A percentile compares a stretch with the other conserved stretches of the same genome.
Conservation (phyloP, 352 stramenopile species). For the Thalassiosira mediterranea region DNA sequence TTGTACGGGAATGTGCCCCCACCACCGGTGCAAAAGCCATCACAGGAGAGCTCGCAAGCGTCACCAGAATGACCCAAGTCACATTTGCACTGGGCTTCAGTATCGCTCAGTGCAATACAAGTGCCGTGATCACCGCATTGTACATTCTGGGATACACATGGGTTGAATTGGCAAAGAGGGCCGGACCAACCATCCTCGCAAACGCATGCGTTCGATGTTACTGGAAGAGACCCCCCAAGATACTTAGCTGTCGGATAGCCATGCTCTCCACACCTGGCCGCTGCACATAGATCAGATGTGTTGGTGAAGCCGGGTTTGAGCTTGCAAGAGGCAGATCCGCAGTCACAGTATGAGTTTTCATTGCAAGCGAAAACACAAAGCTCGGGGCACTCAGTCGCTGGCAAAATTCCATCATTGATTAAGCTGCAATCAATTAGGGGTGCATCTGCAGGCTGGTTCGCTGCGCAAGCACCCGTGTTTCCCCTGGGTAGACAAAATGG, state of each 20-base stretch:
- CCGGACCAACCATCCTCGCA: slow-evolving; percentile 61
- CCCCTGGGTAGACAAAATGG: too few relatives aligned
- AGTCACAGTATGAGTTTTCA: slow-evolving; percentile 61
- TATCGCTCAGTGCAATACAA: slow-evolving; percentile 41
- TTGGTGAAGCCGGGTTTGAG: slow-evolving; percentile 63
- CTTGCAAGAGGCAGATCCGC: slow-evolving; percentile 54
- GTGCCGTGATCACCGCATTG: slow-evolving; percentile 40
- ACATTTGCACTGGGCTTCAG: slow-evolving; percentile 46
- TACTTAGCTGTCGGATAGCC: slow-evolving; percentile 56
- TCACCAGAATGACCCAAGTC: slow-evolving; percentile 44
- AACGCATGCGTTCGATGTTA: slow-evolving; percentile 50
- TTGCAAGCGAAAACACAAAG: slow-evolving; percentile 32
- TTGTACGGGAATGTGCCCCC: slow-evolving; percentile 24
- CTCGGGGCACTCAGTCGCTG: slow-evolving; percentile 50
- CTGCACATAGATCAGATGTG: slow-evolving; percentile 54
- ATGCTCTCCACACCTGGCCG: slow-evolving; percentile 60
- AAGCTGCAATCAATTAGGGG: slow-evolving; percentile 40
- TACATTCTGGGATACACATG: slow-evolving; percentile 24
- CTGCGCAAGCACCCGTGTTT: slow-evolving; percentile 60
- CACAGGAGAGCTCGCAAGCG: slow-evolving; percentile 44
- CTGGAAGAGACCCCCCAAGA: slow-evolving; percentile 48
- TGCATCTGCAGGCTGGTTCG: slow-evolving; percentile 20
- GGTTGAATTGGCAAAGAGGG: slow-evolving; percentile 45
- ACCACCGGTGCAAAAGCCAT: slow-evolving; percentile 41
- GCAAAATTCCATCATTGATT: slow-evolving; percentile 36